phyloP scores from a whole-genome alignment of 2,329 filamentous ascomycete species.

The Pestalotiopsis sp. region DNA sequence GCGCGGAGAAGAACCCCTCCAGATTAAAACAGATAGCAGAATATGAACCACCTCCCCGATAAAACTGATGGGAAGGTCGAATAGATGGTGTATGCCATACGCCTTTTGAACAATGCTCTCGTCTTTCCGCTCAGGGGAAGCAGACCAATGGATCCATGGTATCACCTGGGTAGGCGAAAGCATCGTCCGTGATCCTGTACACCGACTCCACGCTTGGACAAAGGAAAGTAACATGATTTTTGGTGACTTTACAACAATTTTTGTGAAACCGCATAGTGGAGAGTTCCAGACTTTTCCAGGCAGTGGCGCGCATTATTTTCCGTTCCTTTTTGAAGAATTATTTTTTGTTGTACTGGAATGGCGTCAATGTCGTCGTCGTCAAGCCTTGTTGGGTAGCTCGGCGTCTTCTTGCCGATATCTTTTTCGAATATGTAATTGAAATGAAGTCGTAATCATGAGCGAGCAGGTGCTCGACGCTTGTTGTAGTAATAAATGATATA shows the following conservation, averaged over 20 bases:
- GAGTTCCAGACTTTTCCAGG: slow-evolving; percentile 7
- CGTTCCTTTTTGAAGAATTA: background rate
- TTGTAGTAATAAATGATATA: background rate
- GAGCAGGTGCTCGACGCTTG: background rate
- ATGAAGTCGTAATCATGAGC: slow-evolving; percentile 6
- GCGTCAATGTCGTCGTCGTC: background rate
- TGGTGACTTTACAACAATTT: slow-evolving; percentile 26
- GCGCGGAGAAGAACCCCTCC: slow-evolving; percentile 15
- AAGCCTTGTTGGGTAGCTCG: background rate
- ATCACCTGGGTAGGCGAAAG: background rate
- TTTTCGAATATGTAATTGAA: background rate
- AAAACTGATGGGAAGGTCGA: slow-evolving; percentile 25
- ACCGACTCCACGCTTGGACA: slow-evolving; percentile 34
- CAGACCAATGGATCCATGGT: slow-evolving; percentile 8
- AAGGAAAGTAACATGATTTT: slow-evolving; percentile 23
- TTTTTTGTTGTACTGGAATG: slow-evolving; percentile 12
- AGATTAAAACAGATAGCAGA: slow-evolving; percentile 23
- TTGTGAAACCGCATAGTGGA: slow-evolving; percentile 8
- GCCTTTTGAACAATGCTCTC: slow-evolving; percentile 30
- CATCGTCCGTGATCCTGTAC: slow-evolving; percentile 26
- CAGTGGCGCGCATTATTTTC: slow-evolving; percentile 3
- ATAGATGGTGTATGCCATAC: slow-evolving; percentile 26
- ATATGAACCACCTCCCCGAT: slow-evolving; percentile 13
- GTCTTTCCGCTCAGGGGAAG: slow-evolving; percentile 21
- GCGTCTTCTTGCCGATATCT: background rate